A percentile compares a stretch with the other conserved stretches of the same genome.
phyloP scores from a whole-genome alignment of 345 rosid genomes.

The Eucalyptus cloeziana region DNA sequence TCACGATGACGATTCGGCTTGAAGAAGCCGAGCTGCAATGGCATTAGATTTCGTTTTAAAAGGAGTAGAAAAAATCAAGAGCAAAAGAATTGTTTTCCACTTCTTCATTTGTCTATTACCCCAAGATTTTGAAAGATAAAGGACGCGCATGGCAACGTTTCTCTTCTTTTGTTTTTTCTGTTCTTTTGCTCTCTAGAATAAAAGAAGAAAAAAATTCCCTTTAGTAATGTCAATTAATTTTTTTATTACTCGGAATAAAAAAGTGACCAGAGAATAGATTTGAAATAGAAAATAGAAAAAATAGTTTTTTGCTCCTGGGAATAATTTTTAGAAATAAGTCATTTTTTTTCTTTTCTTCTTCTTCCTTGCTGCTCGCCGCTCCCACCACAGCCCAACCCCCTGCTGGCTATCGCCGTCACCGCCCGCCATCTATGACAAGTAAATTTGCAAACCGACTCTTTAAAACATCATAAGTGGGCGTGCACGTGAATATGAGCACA shows the following conservation, averaged over 20 bases:
- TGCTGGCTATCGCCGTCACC: fast-evolving
- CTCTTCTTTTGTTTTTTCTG: no score
- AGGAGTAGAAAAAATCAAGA: background rate
- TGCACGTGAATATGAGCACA: background rate
- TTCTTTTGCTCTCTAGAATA: no score
- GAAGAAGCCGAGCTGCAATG: background rate
- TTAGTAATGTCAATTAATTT: no score
- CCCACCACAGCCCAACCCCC: fast-evolving
- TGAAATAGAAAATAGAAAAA: no score
- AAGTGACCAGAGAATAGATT: fast-evolving
- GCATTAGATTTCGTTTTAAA: background rate
- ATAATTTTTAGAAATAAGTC: no score
- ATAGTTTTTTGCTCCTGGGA: fast-evolving
- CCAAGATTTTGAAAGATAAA: no score
- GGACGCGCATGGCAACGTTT: no score
- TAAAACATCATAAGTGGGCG: background rate
- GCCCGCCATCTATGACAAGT: background rate
- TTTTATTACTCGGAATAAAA: no score
- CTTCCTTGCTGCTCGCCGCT: fast-evolving
- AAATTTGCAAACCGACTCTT: background rate
- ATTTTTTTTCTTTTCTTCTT: no score
- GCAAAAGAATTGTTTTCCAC: background rate
- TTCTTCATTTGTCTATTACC: background rate
- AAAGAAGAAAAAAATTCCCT: fast-evolving
- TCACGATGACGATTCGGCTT: background rate